These are phyloP conservation scores for Vitis rotundifolia DNA, from an alignment of 164 flowering plant genomes.

Conservation along the genomic window DNA sequence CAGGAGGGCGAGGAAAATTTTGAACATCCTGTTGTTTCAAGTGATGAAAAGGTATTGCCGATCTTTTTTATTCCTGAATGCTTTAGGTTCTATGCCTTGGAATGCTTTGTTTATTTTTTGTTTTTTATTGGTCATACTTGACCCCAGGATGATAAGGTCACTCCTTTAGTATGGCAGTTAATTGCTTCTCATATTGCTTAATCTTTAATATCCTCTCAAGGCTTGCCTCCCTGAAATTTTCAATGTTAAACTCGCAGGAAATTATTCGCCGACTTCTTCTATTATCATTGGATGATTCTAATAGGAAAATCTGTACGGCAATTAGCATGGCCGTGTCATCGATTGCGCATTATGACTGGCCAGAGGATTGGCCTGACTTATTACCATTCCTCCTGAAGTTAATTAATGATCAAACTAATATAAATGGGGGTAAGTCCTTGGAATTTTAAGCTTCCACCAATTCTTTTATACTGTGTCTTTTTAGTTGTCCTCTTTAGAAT, in stretches of 20 bases:
- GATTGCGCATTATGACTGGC: slow-evolving; percentile 91
- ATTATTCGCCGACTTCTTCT: slow-evolving; percentile 67
- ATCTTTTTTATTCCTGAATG: background rate
- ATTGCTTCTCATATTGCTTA: background rate
- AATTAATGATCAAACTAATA: slow-evolving; percentile 62
- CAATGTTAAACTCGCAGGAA: slow-evolving; percentile 43
- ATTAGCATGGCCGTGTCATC: slow-evolving; percentile 92
- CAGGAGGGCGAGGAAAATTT: slow-evolving; percentile 78
- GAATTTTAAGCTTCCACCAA: background rate
- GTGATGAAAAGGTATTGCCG: slow-evolving; percentile 69
- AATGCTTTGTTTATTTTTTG: too few relatives aligned
- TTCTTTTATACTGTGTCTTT: background rate
- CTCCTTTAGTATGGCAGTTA: background rate
- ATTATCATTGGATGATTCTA: slow-evolving; percentile 73
- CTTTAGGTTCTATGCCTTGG: background rate
- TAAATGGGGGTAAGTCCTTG: slow-evolving; percentile 68
- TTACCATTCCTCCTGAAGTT: slow-evolving; percentile 75
- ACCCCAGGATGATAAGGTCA: too few relatives aligned
- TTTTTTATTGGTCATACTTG: too few relatives aligned
- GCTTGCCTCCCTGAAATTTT: slow-evolving; percentile 9
- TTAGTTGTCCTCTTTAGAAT: background rate
- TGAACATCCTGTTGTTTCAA: slow-evolving; percentile 74
- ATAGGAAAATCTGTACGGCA: slow-evolving; percentile 87
- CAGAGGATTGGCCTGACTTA: slow-evolving; percentile 91
- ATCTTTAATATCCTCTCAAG: background rate